Percentiles rank a stretch among this genome's conserved stretches.
Evolutionary conservation across 805 yeast genomes (phyloP).

Genomic region (Metschnikowia amazonensis): DNA sequence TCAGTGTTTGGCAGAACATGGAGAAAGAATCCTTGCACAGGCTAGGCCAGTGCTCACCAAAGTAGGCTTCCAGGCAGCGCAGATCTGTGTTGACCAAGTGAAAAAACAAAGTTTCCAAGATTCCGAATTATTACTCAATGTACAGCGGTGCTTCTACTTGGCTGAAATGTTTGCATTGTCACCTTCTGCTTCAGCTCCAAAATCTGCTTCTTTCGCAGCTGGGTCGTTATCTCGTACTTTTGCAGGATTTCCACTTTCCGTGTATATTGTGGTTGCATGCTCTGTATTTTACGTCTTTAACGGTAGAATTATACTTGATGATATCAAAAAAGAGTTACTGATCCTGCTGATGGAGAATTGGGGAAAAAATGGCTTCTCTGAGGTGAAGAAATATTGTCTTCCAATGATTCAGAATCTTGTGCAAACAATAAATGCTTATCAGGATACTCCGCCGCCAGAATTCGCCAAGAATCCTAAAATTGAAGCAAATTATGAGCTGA

Average conservation of each 20-base stretch:
- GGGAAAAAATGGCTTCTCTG: not conserved
- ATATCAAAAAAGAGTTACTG: not conserved
- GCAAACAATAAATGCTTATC: not conserved
- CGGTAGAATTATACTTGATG: not conserved
- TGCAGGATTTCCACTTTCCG: not conserved
- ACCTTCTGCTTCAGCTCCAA: not conserved
- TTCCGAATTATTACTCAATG: slow-evolving; percentile 8
- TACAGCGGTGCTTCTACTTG: slow-evolving; percentile 13
- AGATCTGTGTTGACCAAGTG: slow-evolving; percentile 9
- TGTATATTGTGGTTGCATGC: not conserved
- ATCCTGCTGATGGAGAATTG: not conserved
- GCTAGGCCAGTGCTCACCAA: slow-evolving; percentile 5
- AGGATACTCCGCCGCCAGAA: not conserved
- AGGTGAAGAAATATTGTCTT: not conserved
- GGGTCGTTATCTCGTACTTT: not conserved
- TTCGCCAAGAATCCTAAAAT: not conserved
- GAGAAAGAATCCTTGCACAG: slow-evolving; percentile 5
- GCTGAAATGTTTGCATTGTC: slow-evolving; percentile 6
- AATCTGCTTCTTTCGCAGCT: not conserved
- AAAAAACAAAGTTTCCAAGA: slow-evolving; percentile 6
- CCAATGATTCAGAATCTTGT: not conserved
- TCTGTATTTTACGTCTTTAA: not conserved
- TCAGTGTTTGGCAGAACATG: slow-evolving; percentile 6
- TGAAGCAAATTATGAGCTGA: not conserved
- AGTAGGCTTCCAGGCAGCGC: slow-evolving; percentile 7